Base-by-base conservation (phyloP, 2,329 filamentous ascomycete species). In the Ascomycota sp. region DNA sequence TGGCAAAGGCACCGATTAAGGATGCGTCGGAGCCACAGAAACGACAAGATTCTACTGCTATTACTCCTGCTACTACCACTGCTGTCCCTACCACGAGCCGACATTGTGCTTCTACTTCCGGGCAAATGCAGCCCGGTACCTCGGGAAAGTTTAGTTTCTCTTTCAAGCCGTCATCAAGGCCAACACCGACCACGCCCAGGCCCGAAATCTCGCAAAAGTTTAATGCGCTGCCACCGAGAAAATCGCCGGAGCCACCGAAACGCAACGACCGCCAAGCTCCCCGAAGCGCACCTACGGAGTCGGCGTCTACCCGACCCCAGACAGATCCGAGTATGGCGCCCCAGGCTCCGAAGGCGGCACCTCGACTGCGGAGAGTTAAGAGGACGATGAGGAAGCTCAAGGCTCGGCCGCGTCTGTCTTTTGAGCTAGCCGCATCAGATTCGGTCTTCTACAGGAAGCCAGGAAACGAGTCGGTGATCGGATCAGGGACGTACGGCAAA, bases 391-490 rank as follows among this genome's bases (percentile, higher is more conserved):
- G 65, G 46, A 69, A 76, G 20, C 55, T 70, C 9, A 89, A 83
- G 45, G 61, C 71, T 28, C 71, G 74, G 30, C 82, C 81, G 3
- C 66, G 61, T 5, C 56, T 95, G 2, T 56, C 75, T 0, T 56
- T 71, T 17, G 80, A 93, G 21, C 69, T 86, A 41, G 69, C 72
- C 8, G 59, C 63, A 5, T 92, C 85, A 0, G 77, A 86, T 27
- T 94, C 85, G 1, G 83, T 95, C 4, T 95, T 91, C 52, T 93
- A 77, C 55, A 68, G 86, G 38, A 95, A 94, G 47, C 85, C 85
- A 2, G 86, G 86, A n/a, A 93, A 95, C 41, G 86, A 92, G 48
- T 95, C 86, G 1, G 86, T 95, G 0, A 77, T 95, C 13, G 86
- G 86, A 11, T 92, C 86, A 26, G 86, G 86, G 8, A 95, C 86